Evolutionary conservation across 805 yeast genomes (phyloP), one percentile per base, ranked within the genome.

Genomic region (Lipomyces spencermartinsiae): DNA sequence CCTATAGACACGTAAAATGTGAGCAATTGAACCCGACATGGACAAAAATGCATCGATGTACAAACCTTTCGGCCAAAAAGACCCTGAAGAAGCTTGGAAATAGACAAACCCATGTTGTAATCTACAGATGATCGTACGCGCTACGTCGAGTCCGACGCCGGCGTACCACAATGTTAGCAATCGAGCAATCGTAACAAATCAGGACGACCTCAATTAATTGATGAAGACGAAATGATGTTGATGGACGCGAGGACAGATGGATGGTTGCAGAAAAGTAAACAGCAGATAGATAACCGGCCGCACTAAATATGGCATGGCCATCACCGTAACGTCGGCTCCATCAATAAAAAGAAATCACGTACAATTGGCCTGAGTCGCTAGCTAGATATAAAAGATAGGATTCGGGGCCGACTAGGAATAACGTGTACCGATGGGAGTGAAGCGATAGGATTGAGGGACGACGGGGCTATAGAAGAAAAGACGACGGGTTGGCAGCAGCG

Each of bases 51-150:
- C 31, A 19, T 29, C 19, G 34, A 43, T 19, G 16, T 6, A 59
- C 65, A n/a, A 49, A 69, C 98, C 85, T 91, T 93, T 83, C 92
- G 93, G 84, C 97, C 98, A 79, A 94, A 91, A 76, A 93, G 95
- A 87, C 93, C 94, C 82, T 89, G 89, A 81, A 94, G 90, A 83
- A 93, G 87, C 84, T 92, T 93, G 74, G 98, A 94, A 83, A 93
- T 88, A 76, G 93, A 91, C 83, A 93, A 85, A 86, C 98, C 98
- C 98, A 94, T 93, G 84, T 82, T 63, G 65, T 9, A 57, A 37
- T 59, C 58, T 62, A 39, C 7, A 16, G 43, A 59, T 33, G 61
- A 53, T 46, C 58, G 58, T 63, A 39, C 43, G 33, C 61, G 33
- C 31, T 8, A 37, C 54, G 55, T 34, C 62, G 37, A 9, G 39